These are phyloP conservation scores for Russula sp. DNA, from an alignment of 768 basidiomycete species.

Conservation along the genomic window DNA sequence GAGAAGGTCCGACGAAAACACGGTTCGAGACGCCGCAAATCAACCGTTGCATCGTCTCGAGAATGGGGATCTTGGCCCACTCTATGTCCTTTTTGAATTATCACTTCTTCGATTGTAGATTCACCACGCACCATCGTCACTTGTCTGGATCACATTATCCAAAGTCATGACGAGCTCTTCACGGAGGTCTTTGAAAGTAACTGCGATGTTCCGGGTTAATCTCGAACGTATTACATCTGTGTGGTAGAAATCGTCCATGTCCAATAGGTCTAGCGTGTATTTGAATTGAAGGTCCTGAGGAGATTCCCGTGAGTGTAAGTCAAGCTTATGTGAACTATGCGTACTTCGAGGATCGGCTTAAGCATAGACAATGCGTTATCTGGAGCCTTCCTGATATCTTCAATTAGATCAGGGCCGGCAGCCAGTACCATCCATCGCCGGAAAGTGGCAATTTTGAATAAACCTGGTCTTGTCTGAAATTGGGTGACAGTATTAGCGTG, in stretches of 20 bases:
- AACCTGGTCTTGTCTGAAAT: constrained; percentile 20
- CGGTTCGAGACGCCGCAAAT: constrained; percentile 32
- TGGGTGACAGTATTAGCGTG: background rate
- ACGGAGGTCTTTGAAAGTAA: constrained; percentile 24
- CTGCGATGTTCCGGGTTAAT: constrained; percentile 28
- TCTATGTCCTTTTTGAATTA: constrained; percentile 27
- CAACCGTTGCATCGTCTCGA: constrained; percentile 27
- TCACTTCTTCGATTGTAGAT: background rate
- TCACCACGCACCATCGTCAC: constrained; percentile 16
- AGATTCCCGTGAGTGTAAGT: background rate
- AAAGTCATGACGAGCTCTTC: constrained; percentile 29
- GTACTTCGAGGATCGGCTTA: constrained; percentile 38
- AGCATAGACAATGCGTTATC: constrained; percentile 41
- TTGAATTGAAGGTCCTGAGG: constrained; percentile 32
- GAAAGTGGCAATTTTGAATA: constrained; percentile 41
- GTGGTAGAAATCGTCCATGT: constrained; percentile 24
- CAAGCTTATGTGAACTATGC: constrained; percentile 1
- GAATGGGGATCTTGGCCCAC: constrained; percentile 26
- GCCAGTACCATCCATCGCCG: constrained; percentile 44
- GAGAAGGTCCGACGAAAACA: constrained; percentile 32
- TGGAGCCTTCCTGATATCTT: constrained; percentile 45
- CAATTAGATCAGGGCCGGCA: constrained; percentile 38
- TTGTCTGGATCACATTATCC: constrained; percentile 30
- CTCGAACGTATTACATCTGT: constrained; percentile 26
- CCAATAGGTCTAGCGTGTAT: constrained; percentile 32